A percentile compares a stretch with the other conserved stretches of the same genome.
phyloP scores from a whole-genome alignment of 768 basidiomycete genomes.

The Artomyces pyxidatus region DNA sequence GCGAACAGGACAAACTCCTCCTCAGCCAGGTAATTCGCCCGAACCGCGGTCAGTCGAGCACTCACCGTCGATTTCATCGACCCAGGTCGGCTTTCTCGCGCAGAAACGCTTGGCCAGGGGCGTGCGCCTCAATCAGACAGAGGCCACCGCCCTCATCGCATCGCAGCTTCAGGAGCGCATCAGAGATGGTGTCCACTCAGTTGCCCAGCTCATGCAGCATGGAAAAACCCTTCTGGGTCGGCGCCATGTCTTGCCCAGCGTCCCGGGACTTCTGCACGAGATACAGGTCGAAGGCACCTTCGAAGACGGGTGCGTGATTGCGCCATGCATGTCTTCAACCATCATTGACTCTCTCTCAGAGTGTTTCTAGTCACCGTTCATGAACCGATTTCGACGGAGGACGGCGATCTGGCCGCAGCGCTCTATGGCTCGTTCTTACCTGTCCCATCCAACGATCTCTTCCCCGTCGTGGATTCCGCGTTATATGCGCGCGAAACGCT shows the following conservation, averaged over 20 bases:
- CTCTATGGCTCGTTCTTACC: constrained; percentile 95
- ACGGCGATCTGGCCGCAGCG: constrained; percentile 72
- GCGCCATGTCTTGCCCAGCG: constrained; percentile 80
- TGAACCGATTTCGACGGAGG: constrained; percentile 83
- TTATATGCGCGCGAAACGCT: constrained; percentile 45
- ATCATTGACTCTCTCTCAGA: constrained; percentile 26
- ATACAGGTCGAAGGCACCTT: constrained; percentile 96
- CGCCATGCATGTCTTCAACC: background rate
- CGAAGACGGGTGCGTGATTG: constrained; percentile 56
- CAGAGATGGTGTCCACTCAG: constrained; percentile 80
- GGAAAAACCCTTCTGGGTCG: constrained; percentile 86
- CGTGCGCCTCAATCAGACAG: constrained; percentile 75
- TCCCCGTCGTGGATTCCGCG: constrained; percentile 45
- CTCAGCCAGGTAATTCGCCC: constrained; percentile 63
- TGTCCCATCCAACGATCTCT: constrained; percentile 53
- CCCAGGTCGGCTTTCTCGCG: constrained; percentile 77
- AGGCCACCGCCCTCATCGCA: constrained; percentile 85
- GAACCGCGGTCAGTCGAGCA: constrained; percentile 3
- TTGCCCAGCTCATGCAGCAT: constrained; percentile 87
- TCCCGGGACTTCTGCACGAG: constrained; percentile 67
- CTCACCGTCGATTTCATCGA: constrained; percentile 3
- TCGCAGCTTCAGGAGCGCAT: constrained; percentile 91
- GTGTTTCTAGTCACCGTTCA: constrained; percentile 98
- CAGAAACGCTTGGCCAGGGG: constrained; percentile 96
- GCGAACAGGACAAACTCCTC: constrained; percentile 68